Conservation (phyloP, 2,329 filamentous ascomycete genomes). For the Alternaria sp. region DNA sequence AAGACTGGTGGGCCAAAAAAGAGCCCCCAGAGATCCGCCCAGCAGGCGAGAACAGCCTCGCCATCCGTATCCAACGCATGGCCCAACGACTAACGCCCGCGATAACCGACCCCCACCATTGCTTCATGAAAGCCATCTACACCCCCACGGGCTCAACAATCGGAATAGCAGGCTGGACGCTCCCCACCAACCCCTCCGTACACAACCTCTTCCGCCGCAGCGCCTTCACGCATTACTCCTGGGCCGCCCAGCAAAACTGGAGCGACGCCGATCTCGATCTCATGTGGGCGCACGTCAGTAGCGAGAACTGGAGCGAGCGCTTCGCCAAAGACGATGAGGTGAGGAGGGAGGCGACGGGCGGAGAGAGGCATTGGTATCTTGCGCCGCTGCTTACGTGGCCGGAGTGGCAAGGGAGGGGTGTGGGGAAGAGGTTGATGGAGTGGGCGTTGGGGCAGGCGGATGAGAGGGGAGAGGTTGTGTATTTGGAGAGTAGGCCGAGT, state of each 20-base stretch:
- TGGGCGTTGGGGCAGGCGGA: constrained; percentile 44
- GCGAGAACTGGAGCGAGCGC: constrained; percentile 25
- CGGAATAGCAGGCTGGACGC: constrained; percentile 38
- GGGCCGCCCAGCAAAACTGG: constrained; percentile 15
- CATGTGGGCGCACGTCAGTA: too few relatives aligned
- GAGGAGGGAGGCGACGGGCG: constrained; percentile 20
- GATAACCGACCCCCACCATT: constrained; percentile 19
- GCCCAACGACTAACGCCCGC: constrained; percentile 28
- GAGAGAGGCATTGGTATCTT: constrained; percentile 42
- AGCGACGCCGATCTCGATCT: too few relatives aligned
- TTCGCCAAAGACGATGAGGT: constrained; percentile 25
- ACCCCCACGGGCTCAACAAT: constrained; percentile 24
- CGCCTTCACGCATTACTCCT: constrained; percentile 29
- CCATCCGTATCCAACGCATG: constrained; percentile 24
- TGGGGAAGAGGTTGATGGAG: constrained; percentile 33
- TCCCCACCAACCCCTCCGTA: constrained; percentile 18
- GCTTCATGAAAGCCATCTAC: constrained; percentile 38
- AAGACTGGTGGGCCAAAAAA: constrained; percentile 25
- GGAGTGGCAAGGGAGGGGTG: constrained; percentile 36
- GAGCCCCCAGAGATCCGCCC: constrained; percentile 30
- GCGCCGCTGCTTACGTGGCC: constrained; percentile 37
- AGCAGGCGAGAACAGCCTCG: background rate
- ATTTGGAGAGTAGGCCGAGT: constrained; percentile 31
- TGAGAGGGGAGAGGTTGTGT: constrained; percentile 30
- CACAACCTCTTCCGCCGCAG: constrained; percentile 28